Evolutionary conservation across 345 rosid genomes (phyloP).

Genomic region (Brassica cretica): DNA sequence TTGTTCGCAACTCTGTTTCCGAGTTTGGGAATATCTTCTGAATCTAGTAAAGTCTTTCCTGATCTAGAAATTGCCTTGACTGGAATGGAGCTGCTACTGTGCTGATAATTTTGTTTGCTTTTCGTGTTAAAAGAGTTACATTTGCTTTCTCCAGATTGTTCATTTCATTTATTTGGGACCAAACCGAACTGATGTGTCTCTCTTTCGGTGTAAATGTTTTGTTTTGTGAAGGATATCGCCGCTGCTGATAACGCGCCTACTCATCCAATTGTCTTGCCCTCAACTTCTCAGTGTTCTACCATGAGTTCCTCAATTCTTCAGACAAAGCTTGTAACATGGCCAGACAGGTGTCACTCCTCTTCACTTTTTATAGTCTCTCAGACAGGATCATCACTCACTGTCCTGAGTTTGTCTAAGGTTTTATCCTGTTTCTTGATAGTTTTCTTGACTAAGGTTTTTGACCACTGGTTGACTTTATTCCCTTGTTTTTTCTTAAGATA

Average conservation of each 20-base stretch:
- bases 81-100: too few species aligned
- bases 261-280: constrained; percentile 86
- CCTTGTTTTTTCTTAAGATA: not conserved
- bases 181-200: not conserved
- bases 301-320: constrained; percentile 85
- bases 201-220: not conserved
- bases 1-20: too few species aligned
- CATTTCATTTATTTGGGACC: not conserved
- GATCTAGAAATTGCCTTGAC: too few species aligned
- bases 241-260: constrained; percentile 81
- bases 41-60: too few species aligned
- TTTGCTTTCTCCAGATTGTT: too few species aligned
- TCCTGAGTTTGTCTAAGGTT: constrained; percentile 18
- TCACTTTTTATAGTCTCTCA: not conserved
- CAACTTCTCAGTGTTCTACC: constrained; percentile 86
- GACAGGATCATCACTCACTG: not conserved
- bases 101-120: too few species aligned
- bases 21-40: too few species aligned
- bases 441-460: constrained; percentile 20
- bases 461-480: constrained; percentile 21
- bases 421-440: constrained; percentile 2
- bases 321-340: constrained; percentile 97
- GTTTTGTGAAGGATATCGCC: constrained; percentile 59
- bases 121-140: too few species aligned
- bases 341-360: constrained; percentile 57